phyloP scores from a whole-genome alignment of 306 rosid genomes.

The Casuarina glauca region DNA sequence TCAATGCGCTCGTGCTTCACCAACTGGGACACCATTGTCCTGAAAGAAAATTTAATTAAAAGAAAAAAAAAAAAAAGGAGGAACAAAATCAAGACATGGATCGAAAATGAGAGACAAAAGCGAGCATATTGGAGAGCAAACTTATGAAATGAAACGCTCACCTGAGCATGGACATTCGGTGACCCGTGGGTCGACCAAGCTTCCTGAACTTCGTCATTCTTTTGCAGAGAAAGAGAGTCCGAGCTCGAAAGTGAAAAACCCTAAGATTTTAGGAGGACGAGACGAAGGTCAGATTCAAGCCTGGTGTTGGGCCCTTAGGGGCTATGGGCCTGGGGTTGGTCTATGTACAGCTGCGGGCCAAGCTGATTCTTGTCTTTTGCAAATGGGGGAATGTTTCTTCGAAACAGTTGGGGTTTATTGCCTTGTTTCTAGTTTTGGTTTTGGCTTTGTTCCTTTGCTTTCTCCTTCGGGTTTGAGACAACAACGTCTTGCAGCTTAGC shows the following conservation, averaged over 20 bases:
- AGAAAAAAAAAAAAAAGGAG: not conserved
- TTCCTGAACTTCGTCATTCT: slow-evolving; percentile 90
- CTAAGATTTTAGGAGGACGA: not conserved
- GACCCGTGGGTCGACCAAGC: slow-evolving; percentile 66
- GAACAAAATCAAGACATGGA: not conserved
- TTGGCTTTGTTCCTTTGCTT: slow-evolving; percentile 24
- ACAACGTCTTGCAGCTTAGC: slow-evolving; percentile 44
- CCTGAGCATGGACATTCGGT: slow-evolving; percentile 94
- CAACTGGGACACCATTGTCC: slow-evolving; percentile 96
- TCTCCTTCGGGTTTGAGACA: slow-evolving; percentile 25
- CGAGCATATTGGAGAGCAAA: no score
- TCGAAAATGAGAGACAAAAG: not conserved
- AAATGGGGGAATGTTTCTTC: slow-evolving; percentile 27
- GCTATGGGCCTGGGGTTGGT: not conserved
- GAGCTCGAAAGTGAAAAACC: slow-evolving; percentile 29
- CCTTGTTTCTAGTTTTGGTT: slow-evolving; percentile 28
- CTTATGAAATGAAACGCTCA: slow-evolving; percentile 1
- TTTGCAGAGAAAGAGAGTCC: not conserved
- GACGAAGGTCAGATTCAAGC: not conserved
- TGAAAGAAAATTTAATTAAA: slow-evolving; percentile 5
- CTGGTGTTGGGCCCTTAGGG: no score
- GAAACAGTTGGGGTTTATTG: slow-evolving; percentile 19
- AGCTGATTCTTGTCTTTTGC: slow-evolving; percentile 14
- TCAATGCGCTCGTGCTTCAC: slow-evolving; percentile 97
- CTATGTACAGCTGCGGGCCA: no score